Evolutionary conservation across 169 alveolate species (phyloP), one percentile per base, ranked within the genome.

Genomic region (Neospora caninum): DNA sequence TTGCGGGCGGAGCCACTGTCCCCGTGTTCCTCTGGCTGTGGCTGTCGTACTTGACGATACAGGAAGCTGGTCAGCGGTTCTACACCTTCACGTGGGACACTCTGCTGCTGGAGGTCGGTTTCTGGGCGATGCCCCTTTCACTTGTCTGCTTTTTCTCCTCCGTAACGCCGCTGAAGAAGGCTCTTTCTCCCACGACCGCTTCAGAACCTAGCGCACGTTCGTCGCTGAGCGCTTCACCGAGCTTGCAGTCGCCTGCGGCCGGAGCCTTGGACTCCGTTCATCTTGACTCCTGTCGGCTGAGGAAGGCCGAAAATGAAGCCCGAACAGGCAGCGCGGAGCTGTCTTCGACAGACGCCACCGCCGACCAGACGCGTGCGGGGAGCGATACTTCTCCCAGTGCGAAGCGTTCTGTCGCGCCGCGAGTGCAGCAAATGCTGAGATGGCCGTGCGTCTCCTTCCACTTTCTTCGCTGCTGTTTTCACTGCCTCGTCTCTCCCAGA

Each of bases 31-130:
- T 49, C 34, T 16, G 64, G 83, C 88, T 91, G 84, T 94, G 96
- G 95, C 43, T 73, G 69, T 54, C 70, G 82, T 91, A 91, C 49
- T 18, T 45, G 31, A 91, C 84, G 27, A 36, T 94, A 0, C 89
- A 41, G 41, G 82, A 38, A 49, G 95, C 73, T 7, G 93, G 94
- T 6, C 95, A 93, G 70, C 41, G 53, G 54, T 94, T 95, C 93
- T 94, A 78, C 49, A n/a, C 58, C 73, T 91, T 91, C 16, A 86
- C 88, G 10, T 94, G 96, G 96, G 96, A 94, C 34, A 58, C 94
- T 25, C 95, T 91, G 83, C 91, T 94, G 25, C 73, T 94, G 49
- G 96, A 94, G 92, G 54, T 92, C 31, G 95, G 96, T 0, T 94
- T 94, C 36, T 42, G 92, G 31, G 94, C 93, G 20, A 91, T 91